Base-by-base conservation (phyloP, 495 filamentous ascomycete species). In the Durotheca rogersii region DNA sequence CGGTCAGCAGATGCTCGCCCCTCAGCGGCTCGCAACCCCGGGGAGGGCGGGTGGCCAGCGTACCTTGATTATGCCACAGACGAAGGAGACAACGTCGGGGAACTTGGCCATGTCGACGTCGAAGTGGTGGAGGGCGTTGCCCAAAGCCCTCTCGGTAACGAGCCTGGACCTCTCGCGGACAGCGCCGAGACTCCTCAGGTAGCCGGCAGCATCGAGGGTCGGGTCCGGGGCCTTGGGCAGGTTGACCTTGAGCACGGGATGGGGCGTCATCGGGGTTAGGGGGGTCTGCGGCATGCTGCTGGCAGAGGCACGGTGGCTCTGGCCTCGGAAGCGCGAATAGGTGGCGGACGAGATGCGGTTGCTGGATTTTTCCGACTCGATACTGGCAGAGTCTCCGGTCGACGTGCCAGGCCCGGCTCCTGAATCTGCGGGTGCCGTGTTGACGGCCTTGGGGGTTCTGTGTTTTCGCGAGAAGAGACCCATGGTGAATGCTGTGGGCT, bases 1-100 rank as follows among this genome's bases (percentile, higher is more conserved):
- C n/a, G 52, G 59, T 60, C 32, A 53, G 51, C 39, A 25, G 1
- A 21, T 9, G 30, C 16, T 12, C 37, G 15, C 35, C n/a, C n/a
- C n/a, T n/a, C n/a, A n/a, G n/a, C 33, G 61, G 58, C 51, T 4
- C n/a, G 60, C 23, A 10, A 41, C n/a, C n/a, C n/a, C n/a, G n/a
- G n/a, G n/a, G n/a, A n/a, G n/a, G n/a, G n/a, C 34, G 25, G 21
- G 41, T 33, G 17, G 35, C 9, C 53, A 39, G 21, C 68, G 42
- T 65, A 90, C 93, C 87, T 96, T 97, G 73, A 98, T 96, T 48
- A 98, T 95, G 12, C 89, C 88, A 19, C 94, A 86, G 6, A 98
- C 86, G 65, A 95, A 98, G n/a, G 78, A 82, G 2, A 90, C 90
- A 1, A 92, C 92, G 47, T 91, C 89, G 23, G 77, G 67, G 62